Evolutionary conservation across 2,329 filamentous ascomycete genomes (phyloP).

Genomic region (Beauveria sp.): DNA sequence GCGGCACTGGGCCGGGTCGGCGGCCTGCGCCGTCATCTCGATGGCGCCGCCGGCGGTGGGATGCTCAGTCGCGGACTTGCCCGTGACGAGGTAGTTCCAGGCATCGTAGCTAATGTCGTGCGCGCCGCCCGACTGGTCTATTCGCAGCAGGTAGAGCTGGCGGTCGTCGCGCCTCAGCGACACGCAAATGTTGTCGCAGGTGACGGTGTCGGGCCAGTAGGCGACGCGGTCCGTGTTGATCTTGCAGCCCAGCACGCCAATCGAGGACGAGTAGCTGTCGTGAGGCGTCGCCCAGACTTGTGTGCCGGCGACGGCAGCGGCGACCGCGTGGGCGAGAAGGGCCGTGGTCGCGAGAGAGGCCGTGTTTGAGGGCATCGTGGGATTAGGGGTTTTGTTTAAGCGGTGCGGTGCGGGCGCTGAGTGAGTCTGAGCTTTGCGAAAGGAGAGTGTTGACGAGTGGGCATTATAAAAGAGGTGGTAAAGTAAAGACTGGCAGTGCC

Average conservation of each 20-base stretch:
- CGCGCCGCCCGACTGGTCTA: slow-evolving; percentile 29
- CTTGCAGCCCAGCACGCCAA: slow-evolving; percentile 45
- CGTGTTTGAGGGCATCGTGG: neutral
- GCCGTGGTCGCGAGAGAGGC: neutral
- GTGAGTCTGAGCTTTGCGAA: neutral
- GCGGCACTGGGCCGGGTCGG: slow-evolving; percentile 37
- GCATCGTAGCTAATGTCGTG: slow-evolving; percentile 46
- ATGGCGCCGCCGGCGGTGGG: slow-evolving; percentile 41
- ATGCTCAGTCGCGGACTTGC: slow-evolving; percentile 35
- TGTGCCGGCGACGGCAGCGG: slow-evolving; percentile 10
- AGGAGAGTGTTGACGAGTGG: neutral
- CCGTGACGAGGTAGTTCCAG: slow-evolving; percentile 43
- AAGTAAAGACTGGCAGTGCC: slow-evolving; percentile 5
- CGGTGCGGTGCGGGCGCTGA: too few relatives aligned
- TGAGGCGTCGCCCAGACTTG: slow-evolving; percentile 35
- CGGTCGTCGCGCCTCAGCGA: slow-evolving; percentile 21
- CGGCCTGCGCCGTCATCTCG: slow-evolving; percentile 38
- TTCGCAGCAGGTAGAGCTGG: slow-evolving; percentile 18
- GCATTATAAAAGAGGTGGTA: neutral
- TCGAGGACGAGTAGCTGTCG: slow-evolving; percentile 39
- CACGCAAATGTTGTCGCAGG: slow-evolving; percentile 39
- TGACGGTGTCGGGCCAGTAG: slow-evolving; percentile 40
- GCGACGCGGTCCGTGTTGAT: slow-evolving; percentile 45
- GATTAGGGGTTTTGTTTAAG: too few relatives aligned
- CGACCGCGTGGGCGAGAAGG: neutral